These are phyloP conservation scores for Chrysoporthe cubensis DNA, from an alignment of 2,329 filamentous ascomycete species.

Conservation along the genomic window DNA sequence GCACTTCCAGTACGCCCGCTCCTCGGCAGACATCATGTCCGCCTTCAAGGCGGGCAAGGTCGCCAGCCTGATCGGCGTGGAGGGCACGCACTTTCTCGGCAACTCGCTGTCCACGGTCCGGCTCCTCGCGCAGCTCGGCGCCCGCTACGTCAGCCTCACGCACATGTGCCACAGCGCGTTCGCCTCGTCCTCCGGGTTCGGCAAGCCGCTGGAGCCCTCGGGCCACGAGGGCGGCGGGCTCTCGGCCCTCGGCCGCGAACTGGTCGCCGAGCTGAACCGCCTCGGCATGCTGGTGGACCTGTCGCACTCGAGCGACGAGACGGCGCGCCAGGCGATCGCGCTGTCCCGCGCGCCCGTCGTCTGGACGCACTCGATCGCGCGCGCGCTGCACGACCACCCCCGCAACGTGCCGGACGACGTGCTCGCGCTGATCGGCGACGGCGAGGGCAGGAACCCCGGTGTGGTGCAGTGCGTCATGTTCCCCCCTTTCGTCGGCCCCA, in stretches of 20 bases:
- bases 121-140: constrained; percentile 39
- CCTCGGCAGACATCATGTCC: constrained; percentile 31
- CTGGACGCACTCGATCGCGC: constrained; percentile 40
- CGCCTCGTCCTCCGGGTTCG: constrained; percentile 34
- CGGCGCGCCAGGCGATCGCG: constrained; percentile 32
- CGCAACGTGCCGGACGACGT: constrained; percentile 48
- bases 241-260: constrained; percentile 35
- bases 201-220: constrained; percentile 30
- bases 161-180: constrained; percentile 38
- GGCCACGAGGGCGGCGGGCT: constrained; percentile 32
- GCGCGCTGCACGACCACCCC: constrained; percentile 31
- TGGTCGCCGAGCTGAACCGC: constrained; percentile 42
- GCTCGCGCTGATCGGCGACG: constrained; percentile 37
- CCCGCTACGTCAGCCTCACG: constrained; percentile 40
- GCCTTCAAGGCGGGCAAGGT: constrained; percentile 33
- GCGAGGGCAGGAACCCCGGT: constrained; percentile 38
- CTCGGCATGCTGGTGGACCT: constrained; percentile 39
- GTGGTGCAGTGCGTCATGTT: constrained; percentile 47
- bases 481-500: constrained; percentile 31
- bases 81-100: constrained; percentile 40
- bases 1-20: constrained; percentile 23
- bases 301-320: constrained; percentile 37
- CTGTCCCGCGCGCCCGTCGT: constrained; percentile 37
- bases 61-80: constrained; percentile 37
- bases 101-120: constrained; percentile 41